phyloP scores from a whole-genome alignment of 257 asterid species.

The Perilla frutescens region DNA sequence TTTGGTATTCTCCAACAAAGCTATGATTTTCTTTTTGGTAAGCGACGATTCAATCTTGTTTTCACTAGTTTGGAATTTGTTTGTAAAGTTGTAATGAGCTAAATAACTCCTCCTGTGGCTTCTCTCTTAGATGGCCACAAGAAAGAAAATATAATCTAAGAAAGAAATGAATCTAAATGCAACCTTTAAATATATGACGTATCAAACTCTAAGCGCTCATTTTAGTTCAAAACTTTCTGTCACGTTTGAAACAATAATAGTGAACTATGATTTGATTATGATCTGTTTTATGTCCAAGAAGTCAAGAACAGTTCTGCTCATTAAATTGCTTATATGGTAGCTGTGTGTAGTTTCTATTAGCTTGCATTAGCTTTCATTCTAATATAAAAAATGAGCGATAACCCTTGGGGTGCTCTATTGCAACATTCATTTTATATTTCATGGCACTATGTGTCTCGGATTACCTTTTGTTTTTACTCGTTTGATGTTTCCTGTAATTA shows the following conservation, averaged over 20 bases:
- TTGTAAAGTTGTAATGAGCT: neutral
- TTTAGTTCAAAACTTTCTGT: neutral
- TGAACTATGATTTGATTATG: neutral
- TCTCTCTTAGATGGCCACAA: neutral
- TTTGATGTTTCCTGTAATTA: neutral
- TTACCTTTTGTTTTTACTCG: neutral
- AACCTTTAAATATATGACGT: neutral
- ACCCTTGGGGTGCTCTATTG: neutral
- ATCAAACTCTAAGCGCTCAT: slow-evolving; percentile 4
- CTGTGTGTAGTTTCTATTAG: neutral
- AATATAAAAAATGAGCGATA: neutral
- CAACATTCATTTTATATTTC: neutral
- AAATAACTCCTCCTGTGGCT: neutral
- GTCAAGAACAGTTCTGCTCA: neutral
- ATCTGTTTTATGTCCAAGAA: neutral
- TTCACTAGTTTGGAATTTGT: neutral
- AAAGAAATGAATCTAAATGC: neutral
- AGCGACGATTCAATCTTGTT: neutral
- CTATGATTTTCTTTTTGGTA: neutral
- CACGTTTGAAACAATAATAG: neutral
- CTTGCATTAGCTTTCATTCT: slow-evolving; percentile 1
- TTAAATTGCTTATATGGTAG: neutral
- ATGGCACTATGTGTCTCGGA: neutral
- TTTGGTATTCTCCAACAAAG: slow-evolving; percentile 11
- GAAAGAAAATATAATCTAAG: neutral